Evolutionary conservation across 768 basidiomycete genomes (phyloP), one percentile per base, ranked within the genome.

Genomic region (Lactarius tabidus): DNA sequence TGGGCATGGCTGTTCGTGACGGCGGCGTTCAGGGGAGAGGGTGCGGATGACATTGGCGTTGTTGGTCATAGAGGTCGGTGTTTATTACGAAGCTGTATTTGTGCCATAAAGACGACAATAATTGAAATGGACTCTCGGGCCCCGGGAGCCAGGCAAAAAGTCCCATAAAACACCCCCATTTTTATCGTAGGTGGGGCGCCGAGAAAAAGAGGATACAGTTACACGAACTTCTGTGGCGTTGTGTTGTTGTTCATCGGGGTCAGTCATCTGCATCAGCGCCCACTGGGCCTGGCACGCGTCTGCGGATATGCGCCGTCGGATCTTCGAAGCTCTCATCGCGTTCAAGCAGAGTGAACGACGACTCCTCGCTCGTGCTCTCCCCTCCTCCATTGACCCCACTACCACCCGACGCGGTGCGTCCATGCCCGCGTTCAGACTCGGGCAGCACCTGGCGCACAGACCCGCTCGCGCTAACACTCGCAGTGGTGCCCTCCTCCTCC

Each of bases 281-380:
- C 23, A 23, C n/a, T n/a, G 45, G 52, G 4, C 65, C 65, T 7
- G 57, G 65, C 10, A 57, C 57, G 52, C 67, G 67, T 58, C 65
- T 28, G n/a, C 67, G 67, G 28, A 68, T 62, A 8, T 68, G 67
- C 28, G 57, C 57, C 6, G 45, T 38, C 1, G 48, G 14, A 17
- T 68, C 69, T 43, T 69, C 69, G 31, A 67, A 68, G 67, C 68
- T 68, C 60, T 70, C 69, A 33, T 62, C 69, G 33, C 68, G 33
- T 41, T 70, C 70, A 43, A 75, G 62, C 36, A 71, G 54, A 62
- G 73, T 74, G 9, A 75, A 73, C 82, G 80, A 56, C 77, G 81
- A 15, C 33, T 59, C 67, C n/a, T 63, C 68, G 18, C 68, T 69
- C 59, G 57, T 65, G 28, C 68, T 69, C 55, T 51, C 48, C 23